Conservation (phyloP, 2,329 filamentous ascomycete genomes). For the Malbranchea zuffiana region DNA sequence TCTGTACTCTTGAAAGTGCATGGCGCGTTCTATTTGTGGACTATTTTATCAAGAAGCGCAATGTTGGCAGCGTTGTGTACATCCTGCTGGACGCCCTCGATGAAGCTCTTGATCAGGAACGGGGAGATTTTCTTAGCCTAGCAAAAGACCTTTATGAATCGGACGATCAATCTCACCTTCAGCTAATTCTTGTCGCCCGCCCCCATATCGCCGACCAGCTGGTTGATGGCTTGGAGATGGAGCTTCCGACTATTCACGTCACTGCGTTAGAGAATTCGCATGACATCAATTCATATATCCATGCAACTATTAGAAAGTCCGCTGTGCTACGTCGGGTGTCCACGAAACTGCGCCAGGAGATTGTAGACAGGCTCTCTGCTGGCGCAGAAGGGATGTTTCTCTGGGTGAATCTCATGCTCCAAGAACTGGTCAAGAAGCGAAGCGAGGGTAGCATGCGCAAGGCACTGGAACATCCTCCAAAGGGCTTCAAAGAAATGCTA, state of each 20-base stretch:
- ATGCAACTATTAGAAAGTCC: slow-evolving; percentile 32
- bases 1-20: slow-evolving; percentile 37
- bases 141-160: slow-evolving; percentile 24
- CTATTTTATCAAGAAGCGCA: slow-evolving; percentile 27
- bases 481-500: slow-evolving; percentile 35
- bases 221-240: slow-evolving; percentile 1
- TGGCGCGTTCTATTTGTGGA: slow-evolving; percentile 35
- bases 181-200: slow-evolving; percentile 36
- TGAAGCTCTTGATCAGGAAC: slow-evolving; percentile 33
- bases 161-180: too few species aligned
- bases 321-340: slow-evolving; percentile 29
- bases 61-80: slow-evolving; percentile 28
- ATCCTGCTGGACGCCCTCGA: slow-evolving; percentile 40
- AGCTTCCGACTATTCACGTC: slow-evolving; percentile 34
- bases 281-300: slow-evolving; percentile 37
- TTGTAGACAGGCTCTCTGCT: slow-evolving; percentile 32
- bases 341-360: slow-evolving; percentile 22
- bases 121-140: slow-evolving; percentile 30
- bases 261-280: slow-evolving; percentile 34
- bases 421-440: slow-evolving; percentile 30
- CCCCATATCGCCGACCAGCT: slow-evolving; percentile 35
- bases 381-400: slow-evolving; percentile 42
- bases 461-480: slow-evolving; percentile 37
- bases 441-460: slow-evolving; percentile 32
- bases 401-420: slow-evolving; percentile 42